Evolutionary conservation across 371 early-diverging fungal species (phyloP).

Genomic region (Aphelidium insulamus): DNA sequence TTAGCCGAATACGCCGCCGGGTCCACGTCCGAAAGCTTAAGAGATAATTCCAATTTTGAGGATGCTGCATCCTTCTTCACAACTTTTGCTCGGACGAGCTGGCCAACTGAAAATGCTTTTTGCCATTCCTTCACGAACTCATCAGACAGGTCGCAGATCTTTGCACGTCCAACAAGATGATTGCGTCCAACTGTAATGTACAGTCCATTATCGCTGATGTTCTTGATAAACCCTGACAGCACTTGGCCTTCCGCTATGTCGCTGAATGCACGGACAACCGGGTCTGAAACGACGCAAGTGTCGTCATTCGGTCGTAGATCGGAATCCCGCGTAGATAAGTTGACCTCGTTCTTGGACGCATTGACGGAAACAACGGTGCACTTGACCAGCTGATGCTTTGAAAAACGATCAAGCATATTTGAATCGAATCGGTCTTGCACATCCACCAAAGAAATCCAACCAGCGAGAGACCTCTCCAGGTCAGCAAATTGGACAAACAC

Average conservation of each 20-base stretch:
- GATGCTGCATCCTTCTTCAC: slow-evolving; percentile 13
- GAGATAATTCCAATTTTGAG: slow-evolving; percentile 23
- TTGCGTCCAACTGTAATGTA: slow-evolving; percentile 44
- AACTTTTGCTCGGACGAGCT: slow-evolving; percentile 46
- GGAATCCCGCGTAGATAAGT: too few species aligned
- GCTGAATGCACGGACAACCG: slow-evolving; percentile 18
- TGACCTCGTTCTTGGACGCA: slow-evolving; percentile 20
- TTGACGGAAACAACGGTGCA: slow-evolving; percentile 25
- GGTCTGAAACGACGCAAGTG: too few species aligned
- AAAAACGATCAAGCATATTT: slow-evolving; percentile 1
- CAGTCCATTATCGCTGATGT: slow-evolving; percentile 41
- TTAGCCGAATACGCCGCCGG: slow-evolving; percentile 1
- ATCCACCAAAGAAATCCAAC: slow-evolving; percentile 2
- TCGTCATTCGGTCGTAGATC: too few species aligned
- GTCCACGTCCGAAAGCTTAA: slow-evolving; percentile 18
- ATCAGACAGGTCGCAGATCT: slow-evolving; percentile 69
- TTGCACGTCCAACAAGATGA: slow-evolving; percentile 47
- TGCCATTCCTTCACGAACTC: slow-evolving; percentile 63
- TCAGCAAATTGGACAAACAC: slow-evolving; percentile 21
- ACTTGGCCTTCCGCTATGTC: slow-evolving; percentile 27
- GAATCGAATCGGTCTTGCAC: too few species aligned
- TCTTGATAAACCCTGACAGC: slow-evolving; percentile 47
- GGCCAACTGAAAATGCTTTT: slow-evolving; percentile 36
- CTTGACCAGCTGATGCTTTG: slow-evolving; percentile 20
- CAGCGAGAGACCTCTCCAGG: slow-evolving; percentile 3